phyloP scores from a whole-genome alignment of 1,284 basidiomycete species.

The Leucoagaricus sp. region DNA sequence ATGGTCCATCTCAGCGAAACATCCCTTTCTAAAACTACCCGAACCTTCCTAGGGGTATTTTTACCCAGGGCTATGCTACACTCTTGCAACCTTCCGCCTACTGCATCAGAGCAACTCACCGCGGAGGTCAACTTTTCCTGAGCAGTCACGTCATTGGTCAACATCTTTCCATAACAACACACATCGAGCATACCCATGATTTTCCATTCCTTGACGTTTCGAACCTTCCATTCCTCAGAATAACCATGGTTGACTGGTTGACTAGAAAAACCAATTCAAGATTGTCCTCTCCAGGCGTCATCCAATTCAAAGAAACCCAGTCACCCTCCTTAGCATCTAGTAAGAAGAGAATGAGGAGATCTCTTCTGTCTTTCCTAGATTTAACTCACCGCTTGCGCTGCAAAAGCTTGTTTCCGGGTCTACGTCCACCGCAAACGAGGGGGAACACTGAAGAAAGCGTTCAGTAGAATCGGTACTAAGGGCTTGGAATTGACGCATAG shows the following conservation, averaged over 20 bases:
- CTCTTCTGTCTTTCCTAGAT: neutral
- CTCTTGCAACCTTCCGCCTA: neutral
- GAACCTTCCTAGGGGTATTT: slow-evolving; percentile 34
- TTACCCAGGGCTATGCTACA: neutral
- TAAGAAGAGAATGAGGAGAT: neutral
- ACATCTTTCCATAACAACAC: neutral
- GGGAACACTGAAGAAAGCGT: slow-evolving; percentile 47
- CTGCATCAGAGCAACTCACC: neutral
- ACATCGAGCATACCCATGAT: slow-evolving; percentile 42
- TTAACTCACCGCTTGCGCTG: slow-evolving; percentile 39
- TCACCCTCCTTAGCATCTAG: slow-evolving; percentile 41
- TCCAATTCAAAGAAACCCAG: slow-evolving; percentile 45
- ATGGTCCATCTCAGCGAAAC: slow-evolving; percentile 42
- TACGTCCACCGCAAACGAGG: slow-evolving; percentile 59
- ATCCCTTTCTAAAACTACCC: slow-evolving; percentile 32
- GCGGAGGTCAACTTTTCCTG: neutral
- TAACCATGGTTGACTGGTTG: slow-evolving; percentile 37
- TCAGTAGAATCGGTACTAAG: slow-evolving; percentile 35
- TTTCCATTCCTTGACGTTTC: slow-evolving; percentile 41
- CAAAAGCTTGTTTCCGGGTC: slow-evolving; percentile 48
- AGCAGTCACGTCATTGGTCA: neutral
- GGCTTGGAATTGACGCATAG: slow-evolving; percentile 32
- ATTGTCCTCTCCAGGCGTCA: slow-evolving; percentile 28
- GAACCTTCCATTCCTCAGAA: slow-evolving; percentile 38
- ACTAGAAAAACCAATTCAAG: slow-evolving; percentile 49